A percentile compares a stretch with the other conserved stretches of the same genome.
phyloP scores from a whole-genome alignment of 805 yeast species.

The Wickerhamomyces kurtzmanii region DNA sequence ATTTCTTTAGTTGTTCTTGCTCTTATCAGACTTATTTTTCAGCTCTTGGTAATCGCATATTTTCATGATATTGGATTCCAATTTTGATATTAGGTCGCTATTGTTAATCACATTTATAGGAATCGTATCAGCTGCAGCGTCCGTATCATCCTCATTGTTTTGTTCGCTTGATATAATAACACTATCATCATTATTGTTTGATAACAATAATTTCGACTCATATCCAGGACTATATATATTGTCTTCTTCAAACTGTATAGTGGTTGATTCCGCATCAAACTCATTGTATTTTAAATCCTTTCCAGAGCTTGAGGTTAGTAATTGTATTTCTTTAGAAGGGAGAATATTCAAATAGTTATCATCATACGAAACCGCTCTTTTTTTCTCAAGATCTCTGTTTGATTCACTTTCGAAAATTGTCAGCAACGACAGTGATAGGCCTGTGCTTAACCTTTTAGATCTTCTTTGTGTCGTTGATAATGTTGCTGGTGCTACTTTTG shows the following conservation, averaged over 20 bases:
- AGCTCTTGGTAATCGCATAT: too few species aligned
- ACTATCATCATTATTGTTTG: conserved; percentile 17
- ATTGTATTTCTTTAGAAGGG: conserved; percentile 1
- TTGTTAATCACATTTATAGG: too few species aligned
- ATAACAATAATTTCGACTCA: too few species aligned
- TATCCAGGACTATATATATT: too few species aligned
- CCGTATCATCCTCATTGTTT: conserved; percentile 1
- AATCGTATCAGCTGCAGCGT: conserved; percentile 2
- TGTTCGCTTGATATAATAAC: conserved; percentile 11
- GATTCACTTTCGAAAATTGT: conserved; percentile 15
- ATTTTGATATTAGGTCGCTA: too few species aligned
- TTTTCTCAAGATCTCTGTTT: background rate
- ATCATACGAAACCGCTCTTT: conserved; percentile 11
- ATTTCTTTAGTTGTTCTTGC: too few species aligned
- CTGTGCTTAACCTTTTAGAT: conserved; percentile 17
- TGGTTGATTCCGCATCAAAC: too few species aligned
- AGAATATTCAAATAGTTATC: conserved; percentile 10
- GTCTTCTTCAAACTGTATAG: too few species aligned
- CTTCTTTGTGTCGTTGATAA: conserved; percentile 5
- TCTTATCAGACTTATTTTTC: too few species aligned
- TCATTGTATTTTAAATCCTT: too few species aligned
- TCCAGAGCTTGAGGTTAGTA: too few species aligned
- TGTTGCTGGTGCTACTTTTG: background rate
- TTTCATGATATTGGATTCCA: too few species aligned
- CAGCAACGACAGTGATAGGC: conserved; percentile 16